A percentile compares a stretch with the other conserved stretches of the same genome.
phyloP scores from a whole-genome alignment of 2,329 filamentous ascomycete genomes.

The Alternaria sp. region DNA sequence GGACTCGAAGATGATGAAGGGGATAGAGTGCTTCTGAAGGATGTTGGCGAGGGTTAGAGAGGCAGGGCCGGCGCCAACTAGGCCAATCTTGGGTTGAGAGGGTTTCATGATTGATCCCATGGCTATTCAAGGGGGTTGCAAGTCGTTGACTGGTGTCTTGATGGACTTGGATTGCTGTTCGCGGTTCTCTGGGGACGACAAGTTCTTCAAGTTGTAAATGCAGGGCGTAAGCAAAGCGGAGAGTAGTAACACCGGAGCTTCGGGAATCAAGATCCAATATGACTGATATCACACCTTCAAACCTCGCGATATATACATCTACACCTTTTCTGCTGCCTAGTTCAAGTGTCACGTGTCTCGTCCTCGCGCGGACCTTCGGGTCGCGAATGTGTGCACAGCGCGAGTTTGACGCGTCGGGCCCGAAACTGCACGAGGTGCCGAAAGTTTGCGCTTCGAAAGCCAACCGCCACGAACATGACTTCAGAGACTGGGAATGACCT shows the following conservation, averaged over 20 bases:
- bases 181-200: not conserved
- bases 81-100: conserved; percentile 35
- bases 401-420: not conserved
- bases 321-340: not conserved
- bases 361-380: not conserved
- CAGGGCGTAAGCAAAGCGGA: not conserved
- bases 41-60: conserved; percentile 61
- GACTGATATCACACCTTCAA: not conserved
- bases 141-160: not conserved
- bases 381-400: not conserved
- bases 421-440: not conserved
- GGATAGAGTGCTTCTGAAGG: conserved; percentile 55
- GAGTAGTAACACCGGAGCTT: not conserved
- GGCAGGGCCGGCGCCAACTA: conserved; percentile 49
- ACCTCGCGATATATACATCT: not conserved
- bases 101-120: not conserved
- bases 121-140: not conserved
- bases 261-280: not conserved
- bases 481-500: not conserved
- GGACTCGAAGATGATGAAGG: conserved; percentile 57
- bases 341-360: not conserved
- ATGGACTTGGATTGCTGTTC: not conserved
- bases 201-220: not conserved
- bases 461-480: not conserved
- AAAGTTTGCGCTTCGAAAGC: not conserved